Conservation (phyloP, 148 eudicot genomes). For the Fagopyrum tataricum region DNA sequence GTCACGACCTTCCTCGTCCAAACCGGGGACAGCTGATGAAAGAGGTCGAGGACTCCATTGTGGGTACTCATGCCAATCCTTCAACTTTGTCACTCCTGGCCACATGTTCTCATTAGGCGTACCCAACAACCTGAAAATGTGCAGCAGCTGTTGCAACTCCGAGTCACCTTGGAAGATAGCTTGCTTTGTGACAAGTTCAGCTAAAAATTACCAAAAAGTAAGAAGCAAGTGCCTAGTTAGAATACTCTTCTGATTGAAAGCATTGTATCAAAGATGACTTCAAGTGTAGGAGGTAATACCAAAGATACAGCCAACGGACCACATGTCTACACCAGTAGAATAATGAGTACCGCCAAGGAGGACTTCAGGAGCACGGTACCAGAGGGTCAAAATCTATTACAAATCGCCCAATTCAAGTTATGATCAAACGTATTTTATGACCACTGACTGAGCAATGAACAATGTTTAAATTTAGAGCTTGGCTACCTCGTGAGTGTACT, state of each 20-base stretch:
- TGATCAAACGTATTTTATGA: not conserved
- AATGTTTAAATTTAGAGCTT: too few species aligned
- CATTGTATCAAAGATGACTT: not conserved
- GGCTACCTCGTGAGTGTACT: conserved; percentile 93
- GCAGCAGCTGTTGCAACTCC: conserved; percentile 94
- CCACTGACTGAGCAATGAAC: not conserved
- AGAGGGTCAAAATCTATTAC: conserved; percentile 78
- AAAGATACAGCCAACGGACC: conserved; percentile 98
- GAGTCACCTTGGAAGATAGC: conserved; percentile 81
- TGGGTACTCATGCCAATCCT: conserved; percentile 96
- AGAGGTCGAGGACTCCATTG: conserved; percentile 75
- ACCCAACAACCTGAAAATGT: conserved; percentile 91
- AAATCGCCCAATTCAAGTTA: not conserved
- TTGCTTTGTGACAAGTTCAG: conserved; percentile 73
- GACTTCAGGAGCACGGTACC: conserved; percentile 98
- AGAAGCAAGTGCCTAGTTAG: not conserved
- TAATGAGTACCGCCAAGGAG: conserved; percentile 89
- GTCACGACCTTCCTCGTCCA: conserved; percentile 61
- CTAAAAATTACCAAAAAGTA: conserved; percentile 23
- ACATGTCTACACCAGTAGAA: conserved; percentile 93
- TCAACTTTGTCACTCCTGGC: conserved; percentile 82
- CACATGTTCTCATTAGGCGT: conserved; percentile 89
- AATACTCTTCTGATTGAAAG: not conserved
- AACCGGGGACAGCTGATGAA: conserved; percentile 52
- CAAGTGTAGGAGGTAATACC: conserved; percentile 28